These are phyloP conservation scores for Volvariella volvacea DNA, from an alignment of 1,284 basidiomycete genomes.

Conservation along the genomic window DNA sequence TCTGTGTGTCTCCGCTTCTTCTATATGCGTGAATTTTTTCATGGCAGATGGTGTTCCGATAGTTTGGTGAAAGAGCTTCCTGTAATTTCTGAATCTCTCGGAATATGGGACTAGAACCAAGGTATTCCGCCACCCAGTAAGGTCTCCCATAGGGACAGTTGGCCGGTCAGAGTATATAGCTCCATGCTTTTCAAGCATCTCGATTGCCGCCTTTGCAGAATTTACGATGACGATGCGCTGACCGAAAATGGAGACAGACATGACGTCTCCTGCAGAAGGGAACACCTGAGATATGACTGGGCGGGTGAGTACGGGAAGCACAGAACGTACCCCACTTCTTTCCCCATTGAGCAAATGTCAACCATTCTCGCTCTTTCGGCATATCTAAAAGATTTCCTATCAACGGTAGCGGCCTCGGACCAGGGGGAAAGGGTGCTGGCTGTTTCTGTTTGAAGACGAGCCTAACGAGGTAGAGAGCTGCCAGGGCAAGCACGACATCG, in stretches of 20 bases:
- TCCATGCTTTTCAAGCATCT: slow-evolving; percentile 17
- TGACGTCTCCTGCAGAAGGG: slow-evolving; percentile 11
- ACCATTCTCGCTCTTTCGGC: slow-evolving; percentile 32
- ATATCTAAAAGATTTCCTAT: slow-evolving; percentile 32
- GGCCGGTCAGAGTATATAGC: background rate
- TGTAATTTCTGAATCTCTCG: slow-evolving; percentile 2
- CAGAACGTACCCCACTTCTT: slow-evolving; percentile 28
- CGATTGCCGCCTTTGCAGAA: slow-evolving; percentile 15
- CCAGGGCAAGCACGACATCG: background rate
- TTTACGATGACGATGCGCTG: slow-evolving; percentile 18
- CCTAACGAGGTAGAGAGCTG: background rate
- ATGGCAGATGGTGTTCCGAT: slow-evolving; percentile 10
- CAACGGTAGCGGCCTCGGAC: slow-evolving; percentile 7
- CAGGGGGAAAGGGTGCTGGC: slow-evolving; percentile 4
- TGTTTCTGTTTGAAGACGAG: background rate
- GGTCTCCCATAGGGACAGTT: background rate
- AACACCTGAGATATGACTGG: too few species aligned
- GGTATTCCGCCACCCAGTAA: slow-evolving; percentile 3
- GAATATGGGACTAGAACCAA: slow-evolving; percentile 1
- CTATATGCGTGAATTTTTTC: slow-evolving; percentile 10
- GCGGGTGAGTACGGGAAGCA: too few species aligned
- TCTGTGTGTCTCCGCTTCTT: slow-evolving; percentile 11
- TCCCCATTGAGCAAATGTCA: slow-evolving; percentile 37
- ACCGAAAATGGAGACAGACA: slow-evolving; percentile 17
- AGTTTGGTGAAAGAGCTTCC: slow-evolving; percentile 1